Evolutionary conservation across 2,329 filamentous ascomycete genomes (phyloP), one percentile per base, ranked within the genome.

Genomic region (Aspergillus sp.): DNA sequence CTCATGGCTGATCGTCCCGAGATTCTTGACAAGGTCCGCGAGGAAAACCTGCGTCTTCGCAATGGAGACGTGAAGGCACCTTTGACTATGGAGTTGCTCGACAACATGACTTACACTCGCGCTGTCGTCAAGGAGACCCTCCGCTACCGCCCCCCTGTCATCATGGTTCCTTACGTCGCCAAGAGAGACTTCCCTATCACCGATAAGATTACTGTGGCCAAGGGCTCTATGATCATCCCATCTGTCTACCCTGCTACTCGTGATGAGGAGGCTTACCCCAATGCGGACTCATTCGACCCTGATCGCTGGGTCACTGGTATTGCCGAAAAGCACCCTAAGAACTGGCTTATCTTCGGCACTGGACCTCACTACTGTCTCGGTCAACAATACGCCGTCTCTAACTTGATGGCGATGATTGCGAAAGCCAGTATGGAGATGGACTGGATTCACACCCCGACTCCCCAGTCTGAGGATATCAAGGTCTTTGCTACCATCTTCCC

Each of bases 401-500:
- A 96, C 76, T 80, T 99, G 67, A 93, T 90, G 71, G 85, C 91
- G 47, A 89, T 96, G 83, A 84, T 96, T 69, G 93, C 92, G 71
- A 96, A 95, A 83, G 93, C 92, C 8, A 89, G 90, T 63, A 82
- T 96, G 74, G 81, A 87, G 71, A 81, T 98, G 65, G 87, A 98
- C 76, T 98, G 93, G 93, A 84, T 87, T 74, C 95, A 99, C 76
- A 86, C 91, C 72, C 78, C 91, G 17, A 98, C 95, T 11, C 86
- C 89, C 0, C 71, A 81, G 58, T 96, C 91, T 0, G 95, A 99
- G 79, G 88, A 96, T 76, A 98, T 99, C 77, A 93, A 96, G 81
- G 93, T 98, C 65, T 99, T 98, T 78, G 95, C 95, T 41, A 97
- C 92, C 26, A 96, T 99, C 67, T 99, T 99, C 83, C 95, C 95